These are phyloP conservation scores for Raffaelea albimanens DNA, from an alignment of 2,329 filamentous ascomycete species.

Conservation along the genomic window DNA sequence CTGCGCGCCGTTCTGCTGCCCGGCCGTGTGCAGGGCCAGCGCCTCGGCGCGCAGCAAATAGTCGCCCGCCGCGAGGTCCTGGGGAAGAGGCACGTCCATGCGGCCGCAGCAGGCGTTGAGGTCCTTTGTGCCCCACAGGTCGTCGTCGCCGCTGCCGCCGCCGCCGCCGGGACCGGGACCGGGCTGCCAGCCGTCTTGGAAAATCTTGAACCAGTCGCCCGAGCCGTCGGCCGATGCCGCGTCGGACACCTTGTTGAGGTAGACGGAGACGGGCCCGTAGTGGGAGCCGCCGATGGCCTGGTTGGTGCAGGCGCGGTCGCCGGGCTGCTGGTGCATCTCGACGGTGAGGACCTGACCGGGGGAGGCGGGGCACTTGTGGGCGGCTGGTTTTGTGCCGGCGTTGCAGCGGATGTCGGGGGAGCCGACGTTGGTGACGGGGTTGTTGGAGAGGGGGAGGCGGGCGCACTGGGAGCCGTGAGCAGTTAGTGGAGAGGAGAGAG, in stretches of 20 bases:
- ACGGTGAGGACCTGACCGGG: constrained; percentile 41
- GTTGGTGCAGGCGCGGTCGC: constrained; percentile 30
- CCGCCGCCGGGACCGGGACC: constrained; percentile 26
- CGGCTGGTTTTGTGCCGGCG: constrained; percentile 22
- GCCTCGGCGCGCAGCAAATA: constrained; percentile 39
- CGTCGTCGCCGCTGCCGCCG: constrained; percentile 28
- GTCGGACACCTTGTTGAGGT: constrained; percentile 37
- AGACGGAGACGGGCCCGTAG: constrained; percentile 39
- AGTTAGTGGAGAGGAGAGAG: constrained; percentile 15
- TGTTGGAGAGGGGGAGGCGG: constrained; percentile 39
- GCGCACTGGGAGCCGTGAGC: constrained; percentile 32
- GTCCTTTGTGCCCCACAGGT: constrained; percentile 36
- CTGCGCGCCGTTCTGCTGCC: constrained; percentile 22
- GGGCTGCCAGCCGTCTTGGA: constrained; percentile 31
- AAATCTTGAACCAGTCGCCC: constrained; percentile 42
- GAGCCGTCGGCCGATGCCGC: constrained; percentile 32
- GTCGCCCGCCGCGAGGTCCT: constrained; percentile 23
- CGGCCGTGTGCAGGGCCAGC: constrained; percentile 36
- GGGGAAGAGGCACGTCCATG: constrained; percentile 27
- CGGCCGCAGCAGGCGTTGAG: constrained; percentile 30
- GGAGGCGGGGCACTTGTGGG: constrained; percentile 33
- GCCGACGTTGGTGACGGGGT: constrained; percentile 35
- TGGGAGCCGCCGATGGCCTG: constrained; percentile 44
- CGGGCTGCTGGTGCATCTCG: constrained; percentile 44
- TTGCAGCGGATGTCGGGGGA: constrained; percentile 36